Conservation (phyloP, 352 stramenopile genomes). For the Globisporangium radiosum region DNA sequence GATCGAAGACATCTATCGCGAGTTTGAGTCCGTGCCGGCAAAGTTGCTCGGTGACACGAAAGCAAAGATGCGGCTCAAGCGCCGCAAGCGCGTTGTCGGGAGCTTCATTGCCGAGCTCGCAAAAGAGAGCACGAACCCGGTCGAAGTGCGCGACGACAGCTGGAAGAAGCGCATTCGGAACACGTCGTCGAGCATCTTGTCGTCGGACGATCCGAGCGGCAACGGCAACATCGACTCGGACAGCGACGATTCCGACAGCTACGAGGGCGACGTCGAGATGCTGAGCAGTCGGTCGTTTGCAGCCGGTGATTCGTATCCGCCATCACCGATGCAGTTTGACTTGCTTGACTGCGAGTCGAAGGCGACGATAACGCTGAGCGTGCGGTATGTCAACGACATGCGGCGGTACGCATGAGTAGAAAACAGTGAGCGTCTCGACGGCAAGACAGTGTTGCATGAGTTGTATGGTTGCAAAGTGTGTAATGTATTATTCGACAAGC, state of each 20-base stretch:
- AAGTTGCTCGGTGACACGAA: slow-evolving; percentile 64
- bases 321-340: slow-evolving; percentile 35
- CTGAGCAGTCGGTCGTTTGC: slow-evolving; percentile 49
- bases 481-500: no score
- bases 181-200: slow-evolving; percentile 29
- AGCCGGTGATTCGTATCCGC: slow-evolving; percentile 44
- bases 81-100: slow-evolving; percentile 66
- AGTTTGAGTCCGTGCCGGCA: slow-evolving; percentile 68
- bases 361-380: slow-evolving; percentile 70
- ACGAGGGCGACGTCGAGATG: slow-evolving; percentile 55
- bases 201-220: slow-evolving; percentile 12
- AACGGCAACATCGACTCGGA: slow-evolving; percentile 23
- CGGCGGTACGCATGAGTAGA: slow-evolving; percentile 52
- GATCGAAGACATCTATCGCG: slow-evolving; percentile 81
- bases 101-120: slow-evolving; percentile 80
- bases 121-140: slow-evolving; percentile 17
- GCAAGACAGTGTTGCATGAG: neutral
- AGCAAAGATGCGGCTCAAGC: slow-evolving; percentile 70
- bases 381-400: slow-evolving; percentile 87
- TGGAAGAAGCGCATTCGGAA: slow-evolving; percentile 58
- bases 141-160: slow-evolving; percentile 61
- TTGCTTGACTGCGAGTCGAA: slow-evolving; percentile 40
- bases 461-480: neutral
- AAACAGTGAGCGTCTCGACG: neutral
- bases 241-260: slow-evolving; percentile 42